Evolutionary conservation across 495 filamentous ascomycete species (phyloP), one percentile per base, ranked within the genome.

Genomic region (Penicillium canescens): DNA sequence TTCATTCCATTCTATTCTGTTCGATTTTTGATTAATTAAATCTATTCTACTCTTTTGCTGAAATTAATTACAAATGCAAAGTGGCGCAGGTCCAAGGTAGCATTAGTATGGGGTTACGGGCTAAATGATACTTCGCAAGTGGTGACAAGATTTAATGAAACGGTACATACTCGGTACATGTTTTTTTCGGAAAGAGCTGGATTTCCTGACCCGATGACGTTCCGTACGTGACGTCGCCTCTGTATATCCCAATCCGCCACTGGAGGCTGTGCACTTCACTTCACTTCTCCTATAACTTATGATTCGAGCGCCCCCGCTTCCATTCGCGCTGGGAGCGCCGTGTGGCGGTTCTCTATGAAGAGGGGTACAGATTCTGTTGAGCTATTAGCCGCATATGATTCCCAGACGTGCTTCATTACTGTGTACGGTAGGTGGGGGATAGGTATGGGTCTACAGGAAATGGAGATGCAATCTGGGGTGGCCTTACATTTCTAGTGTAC

Each of bases 301-400:
- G 59, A 65, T 65, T 65, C 52, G 61, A 62, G 48, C 51, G 40
- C 52, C 61, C 61, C 61, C 61, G 54, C 57, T 59, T 21, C 58
- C 58, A 58, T 52, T 55, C 55, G 54, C 26, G 43, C 54, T 57
- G 55, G 54, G 54, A 58, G 58, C 37, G 24, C 46, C 20, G 40
- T 65, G 61, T 65, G 61, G 61, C 61, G 61, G 52, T 53, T 37
- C 13, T 40, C 8, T 33, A 10, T 26, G 42, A 16, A 14, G 41
- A 34, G 45, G 45, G 45, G 45, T 47, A 24, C 24, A 26, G 46
- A 4, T n/a, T n/a, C 39, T 50, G 18, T 51, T 51, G 31, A 36
- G 43, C 40, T 36, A 24, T 47, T 47, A 47, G 44, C 44, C 44
- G 7, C 11, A 35, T 23, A 14, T 31, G 35, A 49, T 26, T 12